Conservation (phyloP, 2,329 filamentous ascomycete genomes). For the Epichloe uncinata region DNA sequence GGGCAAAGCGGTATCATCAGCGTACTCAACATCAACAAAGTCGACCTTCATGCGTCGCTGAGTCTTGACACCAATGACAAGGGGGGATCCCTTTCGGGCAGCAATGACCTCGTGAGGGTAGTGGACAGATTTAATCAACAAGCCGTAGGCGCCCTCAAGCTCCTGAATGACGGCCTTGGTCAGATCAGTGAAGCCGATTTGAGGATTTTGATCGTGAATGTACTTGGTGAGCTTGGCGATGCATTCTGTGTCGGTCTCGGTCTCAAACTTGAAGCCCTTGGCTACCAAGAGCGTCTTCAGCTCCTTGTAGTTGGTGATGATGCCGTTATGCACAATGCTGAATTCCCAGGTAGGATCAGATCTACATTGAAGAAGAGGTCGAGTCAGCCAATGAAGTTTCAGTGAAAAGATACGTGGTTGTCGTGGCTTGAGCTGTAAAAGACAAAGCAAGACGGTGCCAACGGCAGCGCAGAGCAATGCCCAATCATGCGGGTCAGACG, state of each 20-base stretch:
- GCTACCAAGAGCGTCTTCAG: slow-evolving; percentile 80
- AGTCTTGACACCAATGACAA: slow-evolving; percentile 94
- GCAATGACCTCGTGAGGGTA: slow-evolving; percentile 97
- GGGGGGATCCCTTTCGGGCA: slow-evolving; percentile 94
- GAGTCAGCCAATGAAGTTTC: slow-evolving; percentile 5
- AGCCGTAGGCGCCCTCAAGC: slow-evolving; percentile 92
- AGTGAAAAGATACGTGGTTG: background rate
- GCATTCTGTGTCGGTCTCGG: slow-evolving; percentile 97
- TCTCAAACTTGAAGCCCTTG: slow-evolving; percentile 99
- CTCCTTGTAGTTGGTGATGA: slow-evolving; percentile 99
- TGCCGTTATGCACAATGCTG: slow-evolving; percentile 95
- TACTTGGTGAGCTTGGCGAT: slow-evolving; percentile 99
- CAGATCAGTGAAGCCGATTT: slow-evolving; percentile 90
- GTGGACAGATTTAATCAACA: slow-evolving; percentile 96
- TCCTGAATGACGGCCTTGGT: slow-evolving; percentile 97
- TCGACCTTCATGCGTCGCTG: slow-evolving; percentile 99
- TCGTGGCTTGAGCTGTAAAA: background rate
- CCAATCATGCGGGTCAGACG: no score
- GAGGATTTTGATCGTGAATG: slow-evolving; percentile 87
- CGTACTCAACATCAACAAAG: slow-evolving; percentile 97
- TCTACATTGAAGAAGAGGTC: slow-evolving; percentile 31
- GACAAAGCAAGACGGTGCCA: no score
- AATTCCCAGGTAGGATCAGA: slow-evolving; percentile 96
- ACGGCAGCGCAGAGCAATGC: no score
- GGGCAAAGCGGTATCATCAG: slow-evolving; percentile 71